A percentile compares a stretch with the other conserved stretches of the same genome.
Conservation (phyloP, 306 rosid species). For the Trichosanthes truncata region DNA sequence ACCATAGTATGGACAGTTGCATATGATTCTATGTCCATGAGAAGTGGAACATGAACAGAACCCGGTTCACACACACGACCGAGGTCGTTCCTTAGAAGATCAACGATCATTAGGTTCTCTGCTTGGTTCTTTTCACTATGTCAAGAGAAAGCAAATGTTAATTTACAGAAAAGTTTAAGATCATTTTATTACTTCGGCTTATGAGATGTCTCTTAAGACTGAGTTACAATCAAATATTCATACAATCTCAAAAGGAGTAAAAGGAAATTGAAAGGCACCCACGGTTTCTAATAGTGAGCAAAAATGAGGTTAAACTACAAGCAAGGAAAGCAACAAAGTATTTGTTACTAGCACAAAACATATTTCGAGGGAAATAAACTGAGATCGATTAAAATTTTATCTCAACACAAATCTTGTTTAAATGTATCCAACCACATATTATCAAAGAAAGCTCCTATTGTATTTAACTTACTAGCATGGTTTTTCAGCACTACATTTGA, state of each 20-base stretch:
- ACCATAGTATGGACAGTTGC: slow-evolving; percentile 97
- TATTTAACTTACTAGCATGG: background rate
- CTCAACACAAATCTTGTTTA: background rate
- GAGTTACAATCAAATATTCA: background rate
- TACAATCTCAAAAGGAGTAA: background rate
- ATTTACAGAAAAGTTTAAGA: background rate
- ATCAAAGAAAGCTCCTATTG: background rate
- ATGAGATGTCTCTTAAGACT: background rate
- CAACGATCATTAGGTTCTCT: slow-evolving; percentile 95
- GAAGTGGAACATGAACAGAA: slow-evolving; percentile 81
- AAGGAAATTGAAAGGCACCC: background rate
- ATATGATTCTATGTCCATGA: slow-evolving; percentile 89
- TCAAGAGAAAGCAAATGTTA: slow-evolving; percentile 5
- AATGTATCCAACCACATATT: no score
- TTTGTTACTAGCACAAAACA: background rate
- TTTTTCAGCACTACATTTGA: slow-evolving; percentile 4
- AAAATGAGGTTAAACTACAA: background rate
- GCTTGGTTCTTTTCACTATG: slow-evolving; percentile 92
- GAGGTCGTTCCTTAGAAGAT: slow-evolving; percentile 95
- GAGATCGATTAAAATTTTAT: background rate
- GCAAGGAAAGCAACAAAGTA: background rate
- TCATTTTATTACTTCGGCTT: background rate
- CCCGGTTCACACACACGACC: slow-evolving; percentile 94
- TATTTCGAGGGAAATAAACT: background rate
- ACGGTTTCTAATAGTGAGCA: background rate